These are phyloP conservation scores for Dictyostelium purpureum DNA, from an alignment of 78 protist genomes.

Conservation along the genomic window DNA sequence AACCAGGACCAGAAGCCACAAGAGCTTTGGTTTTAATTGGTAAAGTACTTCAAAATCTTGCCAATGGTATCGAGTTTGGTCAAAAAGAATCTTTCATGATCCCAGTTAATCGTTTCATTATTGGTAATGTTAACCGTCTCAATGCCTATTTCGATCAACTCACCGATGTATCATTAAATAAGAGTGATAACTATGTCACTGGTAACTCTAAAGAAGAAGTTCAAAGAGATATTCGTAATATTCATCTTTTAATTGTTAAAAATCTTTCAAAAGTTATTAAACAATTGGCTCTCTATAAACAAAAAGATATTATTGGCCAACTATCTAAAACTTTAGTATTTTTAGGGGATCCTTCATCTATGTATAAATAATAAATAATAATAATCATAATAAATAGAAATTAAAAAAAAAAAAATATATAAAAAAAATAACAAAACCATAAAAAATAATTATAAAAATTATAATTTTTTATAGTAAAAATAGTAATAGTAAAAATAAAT, in stretches of 20 bases:
- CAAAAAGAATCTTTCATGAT: slow-evolving; percentile 70
- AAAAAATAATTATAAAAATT: background rate
- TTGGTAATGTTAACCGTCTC: slow-evolving; percentile 41
- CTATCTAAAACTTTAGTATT: slow-evolving; percentile 47
- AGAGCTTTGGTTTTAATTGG: slow-evolving; percentile 84
- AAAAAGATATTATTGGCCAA: slow-evolving; percentile 52
- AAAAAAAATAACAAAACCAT: background rate
- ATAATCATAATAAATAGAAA: background rate
- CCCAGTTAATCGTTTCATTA: slow-evolving; percentile 49
- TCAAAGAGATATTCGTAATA: slow-evolving; percentile 55
- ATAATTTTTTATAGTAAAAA: background rate
- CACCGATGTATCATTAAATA: slow-evolving; percentile 19
- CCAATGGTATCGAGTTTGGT: slow-evolving; percentile 87
- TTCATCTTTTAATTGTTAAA: slow-evolving; percentile 48
- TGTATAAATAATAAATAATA: background rate
- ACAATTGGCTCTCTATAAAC: slow-evolving; percentile 64
- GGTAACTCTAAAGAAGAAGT: slow-evolving; percentile 11
- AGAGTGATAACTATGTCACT: background rate
- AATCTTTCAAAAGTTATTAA: slow-evolving; percentile 42
- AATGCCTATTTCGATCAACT: slow-evolving; percentile 36
- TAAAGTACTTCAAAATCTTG: slow-evolving; percentile 88
- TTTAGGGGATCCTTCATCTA: slow-evolving; percentile 51
- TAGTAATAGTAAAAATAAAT: background rate
- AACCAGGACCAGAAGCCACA: slow-evolving; percentile 28
- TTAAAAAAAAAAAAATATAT: background rate